phyloP scores from a whole-genome alignment of 768 basidiomycete genomes.

The Galerina marginata region DNA sequence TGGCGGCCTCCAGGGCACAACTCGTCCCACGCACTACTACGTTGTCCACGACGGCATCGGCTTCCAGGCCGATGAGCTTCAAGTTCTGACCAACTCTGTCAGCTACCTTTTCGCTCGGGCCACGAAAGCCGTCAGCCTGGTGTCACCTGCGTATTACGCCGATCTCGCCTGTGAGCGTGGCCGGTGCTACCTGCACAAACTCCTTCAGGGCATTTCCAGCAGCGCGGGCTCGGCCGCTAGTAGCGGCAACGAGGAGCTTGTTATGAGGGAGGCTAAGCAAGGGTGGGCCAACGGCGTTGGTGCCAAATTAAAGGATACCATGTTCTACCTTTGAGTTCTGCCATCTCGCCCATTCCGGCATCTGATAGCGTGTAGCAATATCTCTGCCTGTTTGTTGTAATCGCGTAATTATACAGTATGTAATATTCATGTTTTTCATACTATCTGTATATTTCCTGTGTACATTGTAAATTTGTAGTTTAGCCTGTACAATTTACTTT shows the following conservation, averaged over 20 bases:
- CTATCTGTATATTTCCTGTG: not conserved
- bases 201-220: slow-evolving; percentile 57
- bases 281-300: slow-evolving; percentile 65
- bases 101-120: slow-evolving; percentile 87
- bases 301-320: slow-evolving; percentile 61
- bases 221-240: slow-evolving; percentile 40
- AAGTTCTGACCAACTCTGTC: slow-evolving; percentile 70
- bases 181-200: slow-evolving; percentile 76
- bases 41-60: slow-evolving; percentile 81
- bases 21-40: slow-evolving; percentile 78
- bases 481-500: no score
- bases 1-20: slow-evolving; percentile 75
- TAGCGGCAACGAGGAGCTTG: slow-evolving; percentile 47
- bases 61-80: slow-evolving; percentile 72
- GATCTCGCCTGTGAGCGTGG: slow-evolving; percentile 72
- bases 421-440: not conserved
- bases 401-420: no score
- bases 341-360: not conserved
- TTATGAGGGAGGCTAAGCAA: slow-evolving; percentile 55
- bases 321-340: slow-evolving; percentile 69
- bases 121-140: slow-evolving; percentile 84
- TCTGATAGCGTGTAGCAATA: not conserved
- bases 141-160: slow-evolving; percentile 83
- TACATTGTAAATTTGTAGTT: not conserved
- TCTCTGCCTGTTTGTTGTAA: not conserved